phyloP scores from a whole-genome alignment of 805 yeast genomes.

The Scheffersomyces stipitis region DNA sequence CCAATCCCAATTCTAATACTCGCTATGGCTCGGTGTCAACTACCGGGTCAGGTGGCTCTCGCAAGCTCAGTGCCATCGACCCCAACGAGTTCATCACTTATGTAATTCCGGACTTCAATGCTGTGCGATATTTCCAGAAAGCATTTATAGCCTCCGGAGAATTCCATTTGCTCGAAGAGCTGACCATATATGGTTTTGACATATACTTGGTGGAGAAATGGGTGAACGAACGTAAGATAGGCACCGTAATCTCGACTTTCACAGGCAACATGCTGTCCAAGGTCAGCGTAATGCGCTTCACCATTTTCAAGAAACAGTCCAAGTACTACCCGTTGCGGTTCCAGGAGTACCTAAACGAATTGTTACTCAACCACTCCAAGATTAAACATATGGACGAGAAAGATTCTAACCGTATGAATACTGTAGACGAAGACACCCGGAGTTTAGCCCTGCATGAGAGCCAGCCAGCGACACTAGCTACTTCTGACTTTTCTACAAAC shows the following conservation, averaged over 20 bases:
- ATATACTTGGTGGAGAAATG: conserved; percentile 93
- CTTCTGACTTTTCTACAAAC: conserved; percentile 4
- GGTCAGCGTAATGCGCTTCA: conserved; percentile 56
- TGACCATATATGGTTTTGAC: conserved; percentile 72
- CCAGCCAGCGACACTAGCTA: background rate
- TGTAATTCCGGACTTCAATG: conserved; percentile 58
- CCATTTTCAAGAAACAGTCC: conserved; percentile 49
- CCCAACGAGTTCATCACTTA: conserved; percentile 28
- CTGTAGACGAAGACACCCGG: background rate
- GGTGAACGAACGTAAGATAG: conserved; percentile 70
- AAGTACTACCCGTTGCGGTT: conserved; percentile 52
- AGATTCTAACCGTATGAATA: background rate
- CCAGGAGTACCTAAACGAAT: conserved; percentile 61
- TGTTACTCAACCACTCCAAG: conserved; percentile 64
- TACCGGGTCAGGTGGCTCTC: conserved; percentile 1
- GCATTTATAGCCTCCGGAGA: conserved; percentile 34
- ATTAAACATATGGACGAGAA: conserved; percentile 51
- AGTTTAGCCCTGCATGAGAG: background rate
- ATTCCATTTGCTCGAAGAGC: conserved; percentile 43
- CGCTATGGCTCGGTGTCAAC: background rate
- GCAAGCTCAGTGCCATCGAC: conserved; percentile 5
- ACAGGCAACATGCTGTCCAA: conserved; percentile 79
- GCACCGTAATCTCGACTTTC: conserved; percentile 72
- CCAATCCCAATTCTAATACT: too few species aligned
- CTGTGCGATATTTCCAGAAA: conserved; percentile 46